Evolutionary conservation across 192 early-diverging fungal species (phyloP).

Genomic region (Kickxella alabastrina): DNA sequence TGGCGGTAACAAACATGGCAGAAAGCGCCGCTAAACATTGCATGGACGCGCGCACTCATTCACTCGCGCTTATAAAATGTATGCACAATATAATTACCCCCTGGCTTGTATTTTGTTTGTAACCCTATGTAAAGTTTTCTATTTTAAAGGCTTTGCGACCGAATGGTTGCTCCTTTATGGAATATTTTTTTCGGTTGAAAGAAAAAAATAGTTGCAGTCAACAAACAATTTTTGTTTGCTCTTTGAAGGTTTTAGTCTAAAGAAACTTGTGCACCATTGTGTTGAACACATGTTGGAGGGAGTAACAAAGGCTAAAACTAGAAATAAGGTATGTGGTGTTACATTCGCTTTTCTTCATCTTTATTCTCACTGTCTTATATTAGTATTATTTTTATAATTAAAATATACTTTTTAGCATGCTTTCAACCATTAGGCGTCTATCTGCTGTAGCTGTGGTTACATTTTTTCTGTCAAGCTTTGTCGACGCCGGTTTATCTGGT

Average conservation of each 20-base stretch:
- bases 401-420: background rate
- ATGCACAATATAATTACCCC: too few relatives aligned
- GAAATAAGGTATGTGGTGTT: background rate
- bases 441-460: background rate
- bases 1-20: conserved; percentile 2
- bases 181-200: background rate
- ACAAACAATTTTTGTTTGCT: background rate
- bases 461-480: background rate
- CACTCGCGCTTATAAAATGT: too few relatives aligned
- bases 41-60: too few relatives aligned
- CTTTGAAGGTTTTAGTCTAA: background rate
- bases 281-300: too few relatives aligned
- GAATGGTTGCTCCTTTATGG: background rate
- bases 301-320: background rate
- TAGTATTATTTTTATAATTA: background rate
- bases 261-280: background rate
- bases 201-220: too few relatives aligned
- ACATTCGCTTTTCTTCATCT: background rate
- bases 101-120: too few relatives aligned
- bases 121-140: too few relatives aligned
- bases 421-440: background rate
- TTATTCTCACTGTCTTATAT: background rate
- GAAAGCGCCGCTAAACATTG: conserved; percentile 1
- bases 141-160: too few relatives aligned
- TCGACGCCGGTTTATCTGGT: conserved; percentile 3